Evolutionary conservation across 306 rosid genomes (phyloP).

Genomic region (Cicer pinnatifidum): DNA sequence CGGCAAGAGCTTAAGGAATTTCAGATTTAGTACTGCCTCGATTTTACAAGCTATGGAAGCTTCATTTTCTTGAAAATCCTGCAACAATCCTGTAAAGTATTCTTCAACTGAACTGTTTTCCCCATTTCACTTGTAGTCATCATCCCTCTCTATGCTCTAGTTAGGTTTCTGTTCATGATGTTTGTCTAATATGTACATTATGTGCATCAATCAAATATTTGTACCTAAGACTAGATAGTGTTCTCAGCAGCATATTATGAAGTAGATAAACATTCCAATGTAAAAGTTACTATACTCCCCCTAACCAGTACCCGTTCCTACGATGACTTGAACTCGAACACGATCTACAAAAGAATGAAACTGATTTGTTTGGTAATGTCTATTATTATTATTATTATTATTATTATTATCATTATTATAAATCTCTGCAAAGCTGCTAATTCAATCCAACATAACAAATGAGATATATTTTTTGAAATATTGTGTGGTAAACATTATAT

Average conservation of each 20-base stretch:
- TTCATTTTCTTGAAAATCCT: constrained; percentile 57
- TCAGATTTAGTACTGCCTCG: constrained; percentile 66
- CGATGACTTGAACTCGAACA: not conserved
- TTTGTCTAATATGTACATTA: constrained; percentile 51
- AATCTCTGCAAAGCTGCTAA: not conserved
- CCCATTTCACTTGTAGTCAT: constrained; percentile 38
- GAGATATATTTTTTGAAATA: too few relatives aligned
- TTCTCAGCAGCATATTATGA: constrained; percentile 24
- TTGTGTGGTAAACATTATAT: too few relatives aligned
- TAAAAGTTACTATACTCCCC: not conserved
- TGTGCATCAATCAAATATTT: constrained; percentile 56
- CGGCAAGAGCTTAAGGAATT: constrained; percentile 76
- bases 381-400: not conserved
- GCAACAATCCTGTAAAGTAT: constrained; percentile 52
- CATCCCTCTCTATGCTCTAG: constrained; percentile 32
- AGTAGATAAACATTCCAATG: constrained; percentile 33
- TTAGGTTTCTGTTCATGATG: constrained; percentile 43
- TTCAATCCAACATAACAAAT: not conserved
- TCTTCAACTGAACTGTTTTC: constrained; percentile 40
- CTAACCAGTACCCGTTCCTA: not conserved
- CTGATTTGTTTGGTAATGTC: not conserved
- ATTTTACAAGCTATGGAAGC: constrained; percentile 77
- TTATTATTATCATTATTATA: not conserved
- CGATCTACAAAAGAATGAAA: constrained; percentile 1
- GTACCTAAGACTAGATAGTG: constrained; percentile 33